Evolutionary conservation across 1,284 basidiomycete species (phyloP), one percentile per base, ranked within the genome.

Genomic region (Coniferiporia weirii): DNA sequence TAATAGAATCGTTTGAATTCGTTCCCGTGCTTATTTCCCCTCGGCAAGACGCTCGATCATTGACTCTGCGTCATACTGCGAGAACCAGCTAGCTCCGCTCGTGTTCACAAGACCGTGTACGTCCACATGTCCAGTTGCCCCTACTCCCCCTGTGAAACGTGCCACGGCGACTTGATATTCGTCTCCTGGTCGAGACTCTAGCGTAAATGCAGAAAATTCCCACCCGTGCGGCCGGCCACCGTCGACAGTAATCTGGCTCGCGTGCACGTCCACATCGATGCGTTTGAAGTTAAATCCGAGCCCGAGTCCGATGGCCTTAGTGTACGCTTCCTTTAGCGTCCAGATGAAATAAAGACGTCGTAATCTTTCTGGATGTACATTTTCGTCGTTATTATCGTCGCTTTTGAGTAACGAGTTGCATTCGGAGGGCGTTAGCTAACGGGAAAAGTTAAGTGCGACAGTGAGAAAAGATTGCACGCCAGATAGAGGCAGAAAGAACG

Each of bases 261-360:
- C 20, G 43, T 49, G 68, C 7, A 84, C 73, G 66, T 89, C 79
- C 66, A 85, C 89, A 67, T 91, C 82, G 61, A 91, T 80, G 35
- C 89, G 79, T 44, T 75, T 75, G 71, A 91, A 89, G 65, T 91
- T 85, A 66, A 91, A 91, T 1, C 88, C 87, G n/a, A 92, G 78
- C 0, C 90, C 90, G 38, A 88, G 69, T 0, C 90, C 91, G 27
- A 91, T 76, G 4, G 90, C 89, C 72, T 93, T 93, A 2, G 89
- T 89, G 68, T 91, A 93, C 3, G 91, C 89, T 69, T 93, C 91
- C 71, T 93, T 93, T 67, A 90, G 73, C 3, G 91, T 92, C 91
- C 91, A 93, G 61, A 91, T 81, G 74, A 86, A 83, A 67, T 87
- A 90, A 69, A 91, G 86, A 19, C 75, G 75, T 44, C 75, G 72